phyloP scores from a whole-genome alignment of 345 rosid species.

The Acer campestre region DNA sequence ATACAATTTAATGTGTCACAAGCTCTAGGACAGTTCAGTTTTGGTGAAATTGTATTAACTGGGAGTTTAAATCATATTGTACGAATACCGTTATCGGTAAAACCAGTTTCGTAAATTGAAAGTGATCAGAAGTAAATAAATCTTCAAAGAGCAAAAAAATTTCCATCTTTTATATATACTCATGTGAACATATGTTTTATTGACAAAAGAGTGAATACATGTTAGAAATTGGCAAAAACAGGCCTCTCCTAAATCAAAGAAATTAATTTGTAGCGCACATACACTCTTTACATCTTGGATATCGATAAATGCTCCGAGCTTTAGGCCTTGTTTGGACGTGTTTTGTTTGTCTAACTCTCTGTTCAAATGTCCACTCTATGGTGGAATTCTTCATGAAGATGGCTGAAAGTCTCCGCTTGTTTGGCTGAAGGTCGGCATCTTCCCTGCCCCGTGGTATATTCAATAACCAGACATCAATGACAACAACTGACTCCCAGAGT shows the following conservation, averaged over 20 bases:
- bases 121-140: not conserved
- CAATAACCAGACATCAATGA: slow-evolving; percentile 88
- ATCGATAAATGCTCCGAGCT: slow-evolving; percentile 84
- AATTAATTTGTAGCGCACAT: slow-evolving; percentile 55
- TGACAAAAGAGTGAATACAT: not conserved
- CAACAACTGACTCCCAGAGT: slow-evolving; percentile 91
- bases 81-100: slow-evolving; percentile 61
- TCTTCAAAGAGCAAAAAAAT: not conserved
- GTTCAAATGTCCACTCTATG: slow-evolving; percentile 89
- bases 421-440: slow-evolving; percentile 90
- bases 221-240: not conserved
- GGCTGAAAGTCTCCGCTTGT: slow-evolving; percentile 72
- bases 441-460: slow-evolving; percentile 84
- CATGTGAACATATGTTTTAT: not conserved
- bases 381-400: slow-evolving; percentile 78
- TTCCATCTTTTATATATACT: slow-evolving; percentile 3
- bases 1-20: slow-evolving; percentile 49
- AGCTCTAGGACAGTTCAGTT: slow-evolving; percentile 46
- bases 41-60: slow-evolving; percentile 68
- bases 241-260: not conserved
- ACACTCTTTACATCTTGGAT: slow-evolving; percentile 84
- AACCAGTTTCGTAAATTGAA: slow-evolving; percentile 28
- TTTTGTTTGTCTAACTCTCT: slow-evolving; percentile 92
- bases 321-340: slow-evolving; percentile 74
- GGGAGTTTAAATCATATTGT: slow-evolving; percentile 76